Evolutionary conservation across 2,329 filamentous ascomycete species (phyloP).

Genomic region (Epichloe bromicola): DNA sequence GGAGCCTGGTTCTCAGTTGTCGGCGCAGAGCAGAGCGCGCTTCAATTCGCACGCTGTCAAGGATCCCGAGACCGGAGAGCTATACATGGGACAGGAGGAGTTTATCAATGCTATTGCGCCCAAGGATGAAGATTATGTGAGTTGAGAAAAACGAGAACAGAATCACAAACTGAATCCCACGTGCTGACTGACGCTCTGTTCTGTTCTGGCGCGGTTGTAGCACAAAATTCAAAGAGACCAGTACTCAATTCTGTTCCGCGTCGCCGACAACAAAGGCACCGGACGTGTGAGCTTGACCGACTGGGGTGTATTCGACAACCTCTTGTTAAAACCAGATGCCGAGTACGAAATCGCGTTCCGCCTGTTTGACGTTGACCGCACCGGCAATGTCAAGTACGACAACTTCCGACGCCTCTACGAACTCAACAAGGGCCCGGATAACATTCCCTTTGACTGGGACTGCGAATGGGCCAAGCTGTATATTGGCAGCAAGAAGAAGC

Average conservation of each 20-base stretch:
- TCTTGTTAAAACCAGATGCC: conserved; percentile 85
- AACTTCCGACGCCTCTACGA: conserved; percentile 78
- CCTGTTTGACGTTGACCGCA: conserved; percentile 78
- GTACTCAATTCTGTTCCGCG: conserved; percentile 82
- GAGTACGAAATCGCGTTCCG: conserved; percentile 99
- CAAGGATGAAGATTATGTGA: conserved; percentile 77
- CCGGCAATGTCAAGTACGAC: conserved; percentile 78
- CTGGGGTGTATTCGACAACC: conserved; percentile 88
- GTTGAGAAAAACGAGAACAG: conserved; percentile 20
- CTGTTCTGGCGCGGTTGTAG: conserved; percentile 31
- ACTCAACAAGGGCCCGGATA: conserved; percentile 72
- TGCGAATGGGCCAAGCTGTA: conserved; percentile 95
- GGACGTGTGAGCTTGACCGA: conserved; percentile 70
- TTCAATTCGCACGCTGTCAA: conserved; percentile 67
- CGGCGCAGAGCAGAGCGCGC: conserved; percentile 58
- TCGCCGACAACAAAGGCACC: conserved; percentile 66
- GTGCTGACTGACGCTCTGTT: not conserved
- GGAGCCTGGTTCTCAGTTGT: conserved; percentile 44
- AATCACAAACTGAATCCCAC: not conserved
- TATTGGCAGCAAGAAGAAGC: conserved; percentile 73
- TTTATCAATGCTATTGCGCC: conserved; percentile 89
- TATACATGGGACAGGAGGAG: conserved; percentile 69
- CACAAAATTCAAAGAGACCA: conserved; percentile 97
- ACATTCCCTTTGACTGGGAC: conserved; percentile 91
- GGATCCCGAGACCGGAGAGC: conserved; percentile 63